Conservation (phyloP, 2,329 filamentous ascomycete genomes). For the Trichoderma koningii region DNA sequence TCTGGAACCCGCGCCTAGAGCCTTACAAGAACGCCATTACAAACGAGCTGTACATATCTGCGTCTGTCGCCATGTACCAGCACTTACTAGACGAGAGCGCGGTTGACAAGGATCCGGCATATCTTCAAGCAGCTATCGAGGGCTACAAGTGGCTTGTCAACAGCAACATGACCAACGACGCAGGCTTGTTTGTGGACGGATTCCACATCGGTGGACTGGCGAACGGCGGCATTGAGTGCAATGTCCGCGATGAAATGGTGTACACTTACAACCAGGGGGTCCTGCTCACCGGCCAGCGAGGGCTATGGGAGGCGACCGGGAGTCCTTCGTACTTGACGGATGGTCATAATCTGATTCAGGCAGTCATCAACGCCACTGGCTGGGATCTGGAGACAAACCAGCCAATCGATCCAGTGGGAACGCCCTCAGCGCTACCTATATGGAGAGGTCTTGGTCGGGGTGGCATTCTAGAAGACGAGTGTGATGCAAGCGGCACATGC, state of each 20-base stretch:
- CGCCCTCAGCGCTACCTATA: conserved; percentile 46
- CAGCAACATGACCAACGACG: conserved; percentile 77
- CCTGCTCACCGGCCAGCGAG: conserved; percentile 76
- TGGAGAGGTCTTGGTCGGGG: conserved; percentile 78
- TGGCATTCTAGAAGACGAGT: conserved; percentile 81
- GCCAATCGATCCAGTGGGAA: conserved; percentile 45
- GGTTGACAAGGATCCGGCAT: conserved; percentile 56
- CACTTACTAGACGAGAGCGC: conserved; percentile 54
- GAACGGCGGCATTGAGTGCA: conserved; percentile 71
- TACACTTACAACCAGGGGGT: conserved; percentile 98
- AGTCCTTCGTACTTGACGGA: conserved; percentile 71
- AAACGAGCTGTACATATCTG: conserved; percentile 85
- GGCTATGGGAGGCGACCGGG: conserved; percentile 77
- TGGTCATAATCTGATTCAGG: conserved; percentile 73
- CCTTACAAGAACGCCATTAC: conserved; percentile 98
- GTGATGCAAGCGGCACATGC: conserved; percentile 73
- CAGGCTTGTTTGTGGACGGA: conserved; percentile 80
- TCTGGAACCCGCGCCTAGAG: conserved; percentile 77
- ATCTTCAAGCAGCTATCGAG: conserved; percentile 72
- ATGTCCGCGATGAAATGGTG: conserved; percentile 81
- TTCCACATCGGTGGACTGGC: conserved; percentile 73
- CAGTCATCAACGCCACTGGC: conserved; percentile 76
- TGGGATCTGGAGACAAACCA: conserved; percentile 57
- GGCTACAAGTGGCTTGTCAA: conserved; percentile 78
- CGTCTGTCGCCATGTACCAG: conserved; percentile 85